Conservation (phyloP, 148 eudicot species). For the Dianthus caryophyllus region DNA sequence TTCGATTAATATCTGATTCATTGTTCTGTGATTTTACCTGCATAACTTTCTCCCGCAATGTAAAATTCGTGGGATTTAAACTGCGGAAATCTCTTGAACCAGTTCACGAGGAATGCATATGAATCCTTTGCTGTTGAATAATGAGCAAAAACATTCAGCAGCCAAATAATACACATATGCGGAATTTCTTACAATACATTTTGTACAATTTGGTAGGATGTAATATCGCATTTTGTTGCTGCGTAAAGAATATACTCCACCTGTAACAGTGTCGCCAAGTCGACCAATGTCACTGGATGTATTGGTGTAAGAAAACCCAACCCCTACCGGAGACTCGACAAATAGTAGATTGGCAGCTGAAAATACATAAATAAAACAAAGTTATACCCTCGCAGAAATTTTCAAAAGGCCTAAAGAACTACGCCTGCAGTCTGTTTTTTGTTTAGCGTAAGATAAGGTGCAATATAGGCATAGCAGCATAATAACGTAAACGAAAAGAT, state of each 20-base stretch:
- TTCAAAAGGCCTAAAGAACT: too few species aligned
- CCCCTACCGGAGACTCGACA: slow-evolving; percentile 83
- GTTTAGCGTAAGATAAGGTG: too few species aligned
- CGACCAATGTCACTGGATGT: slow-evolving; percentile 48
- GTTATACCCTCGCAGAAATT: too few species aligned
- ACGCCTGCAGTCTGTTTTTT: too few species aligned
- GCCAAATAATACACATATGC: not conserved
- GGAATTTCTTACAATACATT: not conserved
- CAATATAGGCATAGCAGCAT: too few species aligned
- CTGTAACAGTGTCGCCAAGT: slow-evolving; percentile 69
- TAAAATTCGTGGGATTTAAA: slow-evolving; percentile 74
- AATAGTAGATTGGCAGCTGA: slow-evolving; percentile 78
- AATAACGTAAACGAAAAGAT: too few species aligned
- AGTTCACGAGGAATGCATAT: slow-evolving; percentile 53
- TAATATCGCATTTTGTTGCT: too few species aligned
- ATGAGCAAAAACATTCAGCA: not conserved
- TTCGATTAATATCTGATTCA: not conserved
- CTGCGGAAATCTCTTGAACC: slow-evolving; percentile 85
- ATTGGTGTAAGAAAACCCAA: slow-evolving; percentile 85
- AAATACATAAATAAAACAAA: too few species aligned
- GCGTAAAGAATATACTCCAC: slow-evolving; percentile 19
- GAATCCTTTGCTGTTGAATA: slow-evolving; percentile 57
- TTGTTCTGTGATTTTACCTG: slow-evolving; percentile 38
- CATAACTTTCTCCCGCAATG: slow-evolving; percentile 87
- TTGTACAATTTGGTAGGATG: too few species aligned